These are phyloP conservation scores for Luvunga scandens DNA, from an alignment of 345 rosid genomes.

Conservation along the genomic window DNA sequence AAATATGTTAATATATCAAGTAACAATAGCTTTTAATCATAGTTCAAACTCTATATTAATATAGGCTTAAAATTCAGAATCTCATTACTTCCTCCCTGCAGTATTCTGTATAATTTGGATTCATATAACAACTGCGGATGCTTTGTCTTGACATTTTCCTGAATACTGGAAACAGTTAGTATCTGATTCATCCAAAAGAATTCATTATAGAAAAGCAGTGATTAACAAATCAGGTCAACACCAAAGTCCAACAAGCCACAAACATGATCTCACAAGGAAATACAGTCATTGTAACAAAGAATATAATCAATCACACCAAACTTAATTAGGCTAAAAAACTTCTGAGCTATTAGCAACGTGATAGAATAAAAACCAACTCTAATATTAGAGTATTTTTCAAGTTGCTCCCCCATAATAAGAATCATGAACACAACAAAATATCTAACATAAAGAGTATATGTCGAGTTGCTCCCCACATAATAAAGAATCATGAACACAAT, in stretches of 20 bases:
- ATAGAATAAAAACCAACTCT: neutral
- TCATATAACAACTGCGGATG: constrained; percentile 95
- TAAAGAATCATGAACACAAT: neutral
- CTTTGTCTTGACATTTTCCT: constrained; percentile 94
- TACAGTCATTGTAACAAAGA: neutral
- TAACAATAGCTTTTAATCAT: neutral
- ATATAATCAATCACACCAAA: neutral
- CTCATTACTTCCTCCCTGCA: constrained; percentile 92
- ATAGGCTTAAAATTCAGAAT: neutral
- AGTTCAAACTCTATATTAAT: neutral
- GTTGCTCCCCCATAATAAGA: neutral
- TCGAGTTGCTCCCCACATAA: neutral
- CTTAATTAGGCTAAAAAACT: neutral
- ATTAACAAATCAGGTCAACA: neutral
- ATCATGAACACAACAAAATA: neutral
- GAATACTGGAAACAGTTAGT: constrained; percentile 16
- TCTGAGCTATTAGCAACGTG: neutral
- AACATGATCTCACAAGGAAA: neutral
- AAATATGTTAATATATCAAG: neutral
- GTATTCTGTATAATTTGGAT: constrained; percentile 79
- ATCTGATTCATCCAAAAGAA: neutral
- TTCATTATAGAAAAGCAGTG: neutral
- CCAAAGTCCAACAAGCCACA: neutral
- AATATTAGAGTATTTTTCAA: neutral
- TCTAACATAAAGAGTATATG: neutral